Evolutionary conservation across 257 asterid species (phyloP), one percentile per base, ranked within the genome.

Genomic region (Nicotiana obtusifolia): DNA sequence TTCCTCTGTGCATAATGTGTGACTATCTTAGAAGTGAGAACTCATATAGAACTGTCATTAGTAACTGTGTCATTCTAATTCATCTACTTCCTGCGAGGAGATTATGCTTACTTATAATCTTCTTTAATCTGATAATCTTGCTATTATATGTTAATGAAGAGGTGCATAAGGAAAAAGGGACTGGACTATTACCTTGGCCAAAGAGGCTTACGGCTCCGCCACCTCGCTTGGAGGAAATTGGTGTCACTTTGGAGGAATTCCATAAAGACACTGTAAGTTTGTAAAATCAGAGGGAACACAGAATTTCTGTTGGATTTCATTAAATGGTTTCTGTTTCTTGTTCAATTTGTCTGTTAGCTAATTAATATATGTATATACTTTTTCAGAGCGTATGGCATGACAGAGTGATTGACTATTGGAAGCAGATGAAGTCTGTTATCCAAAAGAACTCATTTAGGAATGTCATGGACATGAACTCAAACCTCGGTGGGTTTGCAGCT

Each of bases 391-490:
- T 86, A 81, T 95, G 99, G 99, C 89, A 81, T 66, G 69, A 82
- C 82, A 88, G 97, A 88, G 98, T 95, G 85, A 76, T 86, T 1
- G 93, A 91, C 82, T 95, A 95, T 81, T 92, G 97, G 97, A 93
- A 89, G 88, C 94, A 92, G 85, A 91, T 94, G 97, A 91, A 88
- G 88, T 87, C 95, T 84, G 91, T 89, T 11, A 64, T 83, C 73
- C 92, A 77, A 47, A 85, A 88, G 56, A 88, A 89, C 85, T 88
- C 97, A 33, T 82, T 95, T 73, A 93, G 99, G 88, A 95, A 95
- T 86, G 88, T 95, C 83, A 95, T 95, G 99, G 99, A 95, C 86
- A 92, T 95, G 98, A 92, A 93, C 85, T 90, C 99, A 82, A 88
- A 95, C 90, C 90, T 95, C 24, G 99, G 99, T 53, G 97, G 98